A percentile compares a stretch with the other conserved stretches of the same genome.
phyloP scores from a whole-genome alignment of 2,329 filamentous ascomycete species.

The Colletotrichum brevisporum region DNA sequence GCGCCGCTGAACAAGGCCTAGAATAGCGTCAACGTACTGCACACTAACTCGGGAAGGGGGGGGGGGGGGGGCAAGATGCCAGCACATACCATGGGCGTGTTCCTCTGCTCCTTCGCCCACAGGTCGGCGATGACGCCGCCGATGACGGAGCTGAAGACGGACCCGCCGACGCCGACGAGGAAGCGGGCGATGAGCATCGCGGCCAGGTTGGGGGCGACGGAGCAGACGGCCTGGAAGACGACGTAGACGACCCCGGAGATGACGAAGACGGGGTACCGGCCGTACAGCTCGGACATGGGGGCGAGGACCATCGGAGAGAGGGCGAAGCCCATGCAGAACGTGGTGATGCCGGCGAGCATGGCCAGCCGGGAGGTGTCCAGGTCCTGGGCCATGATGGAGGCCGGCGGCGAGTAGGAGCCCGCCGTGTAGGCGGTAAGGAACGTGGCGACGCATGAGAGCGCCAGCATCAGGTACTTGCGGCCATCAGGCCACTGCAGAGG shows the following conservation, averaged over 20 bases:
- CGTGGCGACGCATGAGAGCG: conserved; percentile 82
- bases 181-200: conserved; percentile 85
- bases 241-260: conserved; percentile 80
- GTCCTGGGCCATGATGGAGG: conserved; percentile 74
- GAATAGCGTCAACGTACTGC: not conserved
- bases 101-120: conserved; percentile 82
- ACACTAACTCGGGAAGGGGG: not conserved
- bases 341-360: conserved; percentile 82
- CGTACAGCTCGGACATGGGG: conserved; percentile 90
- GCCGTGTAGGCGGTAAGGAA: conserved; percentile 84
- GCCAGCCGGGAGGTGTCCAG: conserved; percentile 77
- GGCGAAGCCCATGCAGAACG: conserved; percentile 86
- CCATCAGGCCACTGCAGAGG: conserved; percentile 80
- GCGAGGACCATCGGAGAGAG: conserved; percentile 90
- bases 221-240: conserved; percentile 79
- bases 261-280: conserved; percentile 86
- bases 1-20: conserved; percentile 81
- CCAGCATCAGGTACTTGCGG: conserved; percentile 79
- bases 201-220: conserved; percentile 76
- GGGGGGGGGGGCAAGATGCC: not conserved
- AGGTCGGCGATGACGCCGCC: conserved; percentile 93
- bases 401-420: conserved; percentile 82
- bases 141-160: conserved; percentile 88
- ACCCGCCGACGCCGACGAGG: conserved; percentile 82
- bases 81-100: conserved; percentile 79